These are phyloP conservation scores for Annona squamosa DNA, from an alignment of 164 flowering plant species.

Conservation along the genomic window DNA sequence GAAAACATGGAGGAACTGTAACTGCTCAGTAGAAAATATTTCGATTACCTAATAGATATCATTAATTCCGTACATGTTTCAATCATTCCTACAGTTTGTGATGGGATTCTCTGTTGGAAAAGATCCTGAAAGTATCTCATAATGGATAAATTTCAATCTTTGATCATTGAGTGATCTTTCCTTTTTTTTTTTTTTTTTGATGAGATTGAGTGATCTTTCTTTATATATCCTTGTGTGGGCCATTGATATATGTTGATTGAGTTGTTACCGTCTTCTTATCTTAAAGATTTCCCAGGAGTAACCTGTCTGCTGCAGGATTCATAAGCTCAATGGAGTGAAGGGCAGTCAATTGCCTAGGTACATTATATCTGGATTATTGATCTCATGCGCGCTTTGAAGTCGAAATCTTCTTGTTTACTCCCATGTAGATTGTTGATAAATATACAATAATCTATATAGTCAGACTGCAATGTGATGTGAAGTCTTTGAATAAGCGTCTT, in stretches of 20 bases:
- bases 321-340: neutral
- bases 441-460: too few relatives aligned
- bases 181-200: too few relatives aligned
- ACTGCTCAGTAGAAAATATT: neutral
- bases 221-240: neutral
- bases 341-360: too few relatives aligned
- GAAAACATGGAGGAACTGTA: neutral
- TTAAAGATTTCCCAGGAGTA: neutral
- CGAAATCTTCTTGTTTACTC: neutral
- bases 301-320: neutral
- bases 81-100: neutral
- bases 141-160: neutral
- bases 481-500: too few relatives aligned
- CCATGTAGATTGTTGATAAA: too few relatives aligned
- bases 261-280: neutral
- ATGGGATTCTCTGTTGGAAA: neutral
- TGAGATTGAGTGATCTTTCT: neutral
- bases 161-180: neutral
- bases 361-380: neutral
- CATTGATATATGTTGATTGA: neutral
- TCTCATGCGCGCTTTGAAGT: neutral
- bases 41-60: neutral
- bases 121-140: neutral
- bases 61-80: neutral
- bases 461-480: too few relatives aligned